A percentile compares a stretch with the other conserved stretches of the same genome.
These are phyloP conservation scores for Spiraea crenata DNA, from an alignment of 331 rosid species.

Conservation along the genomic window DNA sequence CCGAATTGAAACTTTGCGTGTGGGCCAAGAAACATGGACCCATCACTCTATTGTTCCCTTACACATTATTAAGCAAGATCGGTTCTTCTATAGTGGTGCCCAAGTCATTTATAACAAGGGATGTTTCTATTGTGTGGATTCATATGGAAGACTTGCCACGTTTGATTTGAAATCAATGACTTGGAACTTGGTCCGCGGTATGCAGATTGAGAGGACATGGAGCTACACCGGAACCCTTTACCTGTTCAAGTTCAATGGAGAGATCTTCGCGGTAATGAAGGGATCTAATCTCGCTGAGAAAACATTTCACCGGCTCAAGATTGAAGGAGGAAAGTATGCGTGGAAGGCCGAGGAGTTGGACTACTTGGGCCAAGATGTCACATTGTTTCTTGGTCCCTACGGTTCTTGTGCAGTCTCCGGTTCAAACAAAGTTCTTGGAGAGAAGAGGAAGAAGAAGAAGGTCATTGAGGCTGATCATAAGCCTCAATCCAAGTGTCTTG, in stretches of 20 bases:
- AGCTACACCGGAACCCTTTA: background rate
- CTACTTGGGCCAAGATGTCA: too few relatives aligned
- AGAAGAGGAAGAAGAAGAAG: too few relatives aligned
- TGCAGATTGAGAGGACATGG: background rate
- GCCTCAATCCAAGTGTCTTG: too few relatives aligned
- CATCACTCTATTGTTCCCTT: background rate
- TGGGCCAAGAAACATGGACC: background rate
- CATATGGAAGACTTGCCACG: background rate
- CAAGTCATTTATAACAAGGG: background rate
- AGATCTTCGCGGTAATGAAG: background rate
- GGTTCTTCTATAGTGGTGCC: background rate
- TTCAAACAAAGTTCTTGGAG: too few relatives aligned
- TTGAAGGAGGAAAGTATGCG: too few relatives aligned
- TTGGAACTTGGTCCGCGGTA: background rate
- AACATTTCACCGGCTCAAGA: too few relatives aligned
- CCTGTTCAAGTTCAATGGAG: background rate
- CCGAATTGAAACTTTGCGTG: background rate
- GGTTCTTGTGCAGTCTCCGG: too few relatives aligned
- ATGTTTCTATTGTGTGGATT: background rate
- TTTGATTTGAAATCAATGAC: background rate
- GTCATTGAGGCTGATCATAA: too few relatives aligned
- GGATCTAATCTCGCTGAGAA: background rate
- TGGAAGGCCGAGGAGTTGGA: too few relatives aligned
- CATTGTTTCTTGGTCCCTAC: too few relatives aligned
- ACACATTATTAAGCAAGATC: too few relatives aligned